Conservation (phyloP, 495 filamentous ascomycete genomes). For the Penicillium canariense region DNA sequence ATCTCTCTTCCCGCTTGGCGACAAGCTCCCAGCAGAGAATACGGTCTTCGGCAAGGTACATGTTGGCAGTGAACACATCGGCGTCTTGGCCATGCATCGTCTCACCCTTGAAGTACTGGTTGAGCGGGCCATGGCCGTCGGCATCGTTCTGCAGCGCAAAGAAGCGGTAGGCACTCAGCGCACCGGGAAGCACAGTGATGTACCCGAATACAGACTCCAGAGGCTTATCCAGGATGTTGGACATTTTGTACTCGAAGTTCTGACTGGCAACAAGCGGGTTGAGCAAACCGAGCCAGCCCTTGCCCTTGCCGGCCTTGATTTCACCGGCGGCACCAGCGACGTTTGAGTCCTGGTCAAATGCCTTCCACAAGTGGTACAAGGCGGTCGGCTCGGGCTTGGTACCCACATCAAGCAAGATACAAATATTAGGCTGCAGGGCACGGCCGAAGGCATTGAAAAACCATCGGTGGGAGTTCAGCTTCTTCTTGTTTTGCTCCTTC, state of each 20-base stretch:
- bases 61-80: constrained; percentile 98
- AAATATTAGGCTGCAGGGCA: constrained; percentile 91
- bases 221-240: constrained; percentile 97
- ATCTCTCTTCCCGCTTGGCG: constrained; percentile 89
- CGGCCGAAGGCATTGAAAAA: constrained; percentile 98
- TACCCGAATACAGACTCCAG: constrained; percentile 97
- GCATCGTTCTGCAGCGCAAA: constrained; percentile 97
- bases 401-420: constrained; percentile 93
- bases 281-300: constrained; percentile 73
- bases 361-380: constrained; percentile 98
- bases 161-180: constrained; percentile 91
- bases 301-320: constrained; percentile 94
- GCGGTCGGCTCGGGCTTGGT: constrained; percentile 83
- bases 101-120: constrained; percentile 99
- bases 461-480: constrained; percentile 98
- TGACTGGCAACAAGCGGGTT: constrained; percentile 96
- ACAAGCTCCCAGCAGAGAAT: constrained; percentile 99
- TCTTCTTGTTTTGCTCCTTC: constrained; percentile 97
- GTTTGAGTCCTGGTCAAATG: constrained; percentile 95
- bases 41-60: constrained; percentile 98
- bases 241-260: constrained; percentile 99
- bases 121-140: constrained; percentile 90
- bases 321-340: constrained; percentile 96
- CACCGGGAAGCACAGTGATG: constrained; percentile 94
- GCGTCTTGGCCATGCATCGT: constrained; percentile 95